These are phyloP conservation scores for Paracoccidioides brasiliensis DNA, from an alignment of 2,329 filamentous ascomycete species.

Conservation along the genomic window DNA sequence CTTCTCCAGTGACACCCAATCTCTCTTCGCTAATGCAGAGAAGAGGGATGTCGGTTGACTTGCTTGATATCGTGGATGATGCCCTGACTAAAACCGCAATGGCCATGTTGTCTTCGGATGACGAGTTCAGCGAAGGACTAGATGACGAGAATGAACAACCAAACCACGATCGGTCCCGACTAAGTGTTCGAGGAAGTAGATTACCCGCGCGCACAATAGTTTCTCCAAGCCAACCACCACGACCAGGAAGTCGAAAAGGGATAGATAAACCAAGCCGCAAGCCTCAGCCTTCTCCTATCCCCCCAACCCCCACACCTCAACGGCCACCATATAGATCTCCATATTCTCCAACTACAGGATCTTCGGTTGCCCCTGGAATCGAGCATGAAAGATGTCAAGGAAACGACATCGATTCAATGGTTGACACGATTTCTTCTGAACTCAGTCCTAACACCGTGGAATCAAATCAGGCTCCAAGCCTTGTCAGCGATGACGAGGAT, in stretches of 20 bases:
- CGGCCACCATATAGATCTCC: constrained; percentile 17
- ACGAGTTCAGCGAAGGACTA: constrained; percentile 26
- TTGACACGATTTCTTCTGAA: constrained; percentile 33
- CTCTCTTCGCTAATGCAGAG: constrained; percentile 52
- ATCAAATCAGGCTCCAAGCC: constrained; percentile 64
- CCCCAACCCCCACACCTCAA: constrained; percentile 21
- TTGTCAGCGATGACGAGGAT: constrained; percentile 67
- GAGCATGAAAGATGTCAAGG: neutral
- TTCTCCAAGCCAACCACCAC: constrained; percentile 37
- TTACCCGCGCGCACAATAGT: constrained; percentile 46
- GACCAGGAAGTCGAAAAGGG: constrained; percentile 48
- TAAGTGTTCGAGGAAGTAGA: constrained; percentile 20
- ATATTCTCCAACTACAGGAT: constrained; percentile 34
- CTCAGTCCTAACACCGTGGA: constrained; percentile 56
- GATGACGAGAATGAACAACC: constrained; percentile 15
- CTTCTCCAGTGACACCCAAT: constrained; percentile 49
- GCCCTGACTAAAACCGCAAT: constrained; percentile 32
- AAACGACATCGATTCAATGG: constrained; percentile 37
- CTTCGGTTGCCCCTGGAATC: constrained; percentile 10
- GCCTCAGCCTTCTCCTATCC: constrained; percentile 31
- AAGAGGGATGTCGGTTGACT: constrained; percentile 48
- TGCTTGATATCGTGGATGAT: constrained; percentile 47
- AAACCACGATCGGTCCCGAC: constrained; percentile 12
- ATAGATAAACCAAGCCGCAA: constrained; percentile 26
- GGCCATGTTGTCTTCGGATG: constrained; percentile 24